phyloP scores from a whole-genome alignment of 371 early-diverging fungal species.

The Dinochytrium kinnereticum region DNA sequence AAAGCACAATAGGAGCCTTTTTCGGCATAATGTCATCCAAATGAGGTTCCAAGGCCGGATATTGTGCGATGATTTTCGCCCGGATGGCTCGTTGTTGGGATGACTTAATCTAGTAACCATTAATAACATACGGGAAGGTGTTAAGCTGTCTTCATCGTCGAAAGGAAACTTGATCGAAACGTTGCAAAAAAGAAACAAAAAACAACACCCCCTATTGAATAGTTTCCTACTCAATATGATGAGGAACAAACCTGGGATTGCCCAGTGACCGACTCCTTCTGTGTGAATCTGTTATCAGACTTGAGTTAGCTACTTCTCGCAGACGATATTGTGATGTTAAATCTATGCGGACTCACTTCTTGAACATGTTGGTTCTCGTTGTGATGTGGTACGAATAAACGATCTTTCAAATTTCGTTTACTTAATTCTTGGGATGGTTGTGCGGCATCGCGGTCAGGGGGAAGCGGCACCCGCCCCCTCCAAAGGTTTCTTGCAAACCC shows the following conservation, averaged over 20 bases:
- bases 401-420: background rate
- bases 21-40: constrained; percentile 95
- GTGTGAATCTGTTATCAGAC: constrained; percentile 25
- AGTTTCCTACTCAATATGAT: background rate
- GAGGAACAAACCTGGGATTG: constrained; percentile 21
- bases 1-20: constrained; percentile 79
- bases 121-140: constrained; percentile 21
- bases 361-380: background rate
- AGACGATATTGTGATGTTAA: too few relatives aligned
- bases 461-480: background rate
- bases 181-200: too few relatives aligned
- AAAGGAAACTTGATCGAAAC: too few relatives aligned
- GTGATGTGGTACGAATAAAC: background rate
- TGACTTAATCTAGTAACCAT: constrained; percentile 67
- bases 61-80: constrained; percentile 83
- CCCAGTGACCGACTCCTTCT: constrained; percentile 29
- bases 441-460: background rate
- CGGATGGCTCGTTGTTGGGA: constrained; percentile 91
- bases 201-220: too few relatives aligned
- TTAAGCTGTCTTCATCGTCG: too few relatives aligned
- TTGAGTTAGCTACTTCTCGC: background rate
- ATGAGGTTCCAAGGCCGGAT: constrained; percentile 80
- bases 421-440: background rate
- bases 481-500: constrained; percentile 24
- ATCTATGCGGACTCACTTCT: background rate